A percentile compares a stretch with the other conserved stretches of the same genome.
Conservation (phyloP, 306 rosid genomes). For the Cucurbita argyrosperma region DNA sequence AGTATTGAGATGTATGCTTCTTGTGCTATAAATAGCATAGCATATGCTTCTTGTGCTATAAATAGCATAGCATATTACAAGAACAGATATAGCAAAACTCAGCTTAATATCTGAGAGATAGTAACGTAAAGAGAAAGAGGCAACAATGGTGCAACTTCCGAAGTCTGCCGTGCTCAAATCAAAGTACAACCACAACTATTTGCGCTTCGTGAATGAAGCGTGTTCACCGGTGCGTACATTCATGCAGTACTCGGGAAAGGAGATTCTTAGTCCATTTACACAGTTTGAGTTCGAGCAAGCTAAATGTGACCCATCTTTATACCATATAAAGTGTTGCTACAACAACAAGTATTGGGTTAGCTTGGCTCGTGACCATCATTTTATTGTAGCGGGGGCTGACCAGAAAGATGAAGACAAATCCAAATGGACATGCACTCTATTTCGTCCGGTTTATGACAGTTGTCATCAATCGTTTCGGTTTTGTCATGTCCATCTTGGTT, state of each 20-base stretch:
- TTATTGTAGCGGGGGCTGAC: not conserved
- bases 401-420: not conserved
- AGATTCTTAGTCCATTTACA: not conserved
- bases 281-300: not conserved
- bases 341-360: not conserved
- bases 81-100: too few species aligned
- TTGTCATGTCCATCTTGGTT: not conserved
- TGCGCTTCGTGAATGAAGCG: not conserved
- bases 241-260: not conserved
- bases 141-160: not conserved
- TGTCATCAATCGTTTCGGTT: not conserved
- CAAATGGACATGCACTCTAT: not conserved
- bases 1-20: too few species aligned
- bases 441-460: not conserved
- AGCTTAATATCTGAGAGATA: too few species aligned
- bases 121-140: too few species aligned
- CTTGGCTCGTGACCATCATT: rapidly evolving
- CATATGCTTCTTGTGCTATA: too few species aligned
- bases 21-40: too few species aligned
- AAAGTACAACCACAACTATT: not conserved
- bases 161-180: not conserved
- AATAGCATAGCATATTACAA: too few species aligned
- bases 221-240: not conserved
- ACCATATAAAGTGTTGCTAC: not conserved
- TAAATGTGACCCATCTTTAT: not conserved